phyloP scores from a whole-genome alignment of 768 basidiomycete genomes.

The Dacryopinax primogenitus region DNA sequence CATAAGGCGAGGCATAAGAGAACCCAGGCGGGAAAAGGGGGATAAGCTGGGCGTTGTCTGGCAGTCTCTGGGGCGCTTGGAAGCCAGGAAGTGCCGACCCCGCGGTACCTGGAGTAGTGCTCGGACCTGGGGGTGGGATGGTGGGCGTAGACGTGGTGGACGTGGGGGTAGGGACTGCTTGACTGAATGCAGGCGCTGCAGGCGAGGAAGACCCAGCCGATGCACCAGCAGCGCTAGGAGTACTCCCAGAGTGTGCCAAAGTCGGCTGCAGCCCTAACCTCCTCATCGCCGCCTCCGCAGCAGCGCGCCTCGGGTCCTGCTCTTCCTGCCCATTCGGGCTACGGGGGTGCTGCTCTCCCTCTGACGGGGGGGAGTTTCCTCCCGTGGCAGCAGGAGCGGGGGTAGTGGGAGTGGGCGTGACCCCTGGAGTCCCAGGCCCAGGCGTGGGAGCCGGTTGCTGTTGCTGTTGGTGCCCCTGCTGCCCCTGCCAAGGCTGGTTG shows the following conservation, averaged over 20 bases:
- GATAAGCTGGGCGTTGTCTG: constrained; percentile 9
- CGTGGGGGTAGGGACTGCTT: constrained; percentile 17
- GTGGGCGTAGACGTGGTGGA: constrained; percentile 12
- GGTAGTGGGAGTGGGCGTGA: constrained; percentile 19
- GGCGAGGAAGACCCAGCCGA: constrained; percentile 5
- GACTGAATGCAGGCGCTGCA: no score
- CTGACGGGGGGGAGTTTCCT: neutral
- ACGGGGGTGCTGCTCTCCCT: neutral
- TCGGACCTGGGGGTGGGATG: constrained; percentile 12
- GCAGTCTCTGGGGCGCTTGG: constrained; percentile 11
- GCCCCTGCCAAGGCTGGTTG: neutral
- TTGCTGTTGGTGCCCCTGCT: neutral
- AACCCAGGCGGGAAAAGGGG: neutral
- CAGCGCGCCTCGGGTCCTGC: constrained; percentile 39
- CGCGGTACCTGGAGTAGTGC: neutral
- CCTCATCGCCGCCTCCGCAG: constrained; percentile 54
- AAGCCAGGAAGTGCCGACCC: constrained; percentile 13
- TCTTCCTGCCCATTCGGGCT: no score
- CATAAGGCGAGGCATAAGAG: no score
- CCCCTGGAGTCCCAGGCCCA: constrained; percentile 20
- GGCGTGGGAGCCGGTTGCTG: constrained; percentile 16
- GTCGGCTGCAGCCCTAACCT: constrained; percentile 26
- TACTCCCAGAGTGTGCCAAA: neutral
- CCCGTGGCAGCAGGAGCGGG: neutral
- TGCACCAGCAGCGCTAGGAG: neutral